These are phyloP conservation scores for barley (Hordeum vulgare) DNA, from an alignment of 176 grass and related monocot species.

Conservation along the genomic window MorexV3_pseudomolecules_assembly NC_058520.1:179710646-179711145, in stretches of 20 bases:
- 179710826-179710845: not conserved
- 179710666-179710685: not conserved
- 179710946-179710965: not conserved
- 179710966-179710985: not conserved
- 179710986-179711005: not conserved
- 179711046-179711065: not conserved
- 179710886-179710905: slow-evolving; percentile 2
- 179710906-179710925: not conserved
- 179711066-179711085: not conserved
- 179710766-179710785: not conserved
- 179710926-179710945: not conserved
- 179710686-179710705: not conserved
- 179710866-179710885: not conserved
- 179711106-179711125: not conserved
- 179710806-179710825: not conserved
- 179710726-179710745: not conserved
- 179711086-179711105: not conserved
- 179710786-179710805: not conserved
- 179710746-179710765: not conserved
- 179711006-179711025: not conserved
- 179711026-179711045: not conserved
- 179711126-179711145: slow-evolving; percentile 7
- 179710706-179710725: not conserved
- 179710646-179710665: not conserved
- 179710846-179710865: not conserved